These are phyloP conservation scores for Leptodermis oblonga DNA, from an alignment of 257 asterid genomes.

Conservation along the genomic window DNA sequence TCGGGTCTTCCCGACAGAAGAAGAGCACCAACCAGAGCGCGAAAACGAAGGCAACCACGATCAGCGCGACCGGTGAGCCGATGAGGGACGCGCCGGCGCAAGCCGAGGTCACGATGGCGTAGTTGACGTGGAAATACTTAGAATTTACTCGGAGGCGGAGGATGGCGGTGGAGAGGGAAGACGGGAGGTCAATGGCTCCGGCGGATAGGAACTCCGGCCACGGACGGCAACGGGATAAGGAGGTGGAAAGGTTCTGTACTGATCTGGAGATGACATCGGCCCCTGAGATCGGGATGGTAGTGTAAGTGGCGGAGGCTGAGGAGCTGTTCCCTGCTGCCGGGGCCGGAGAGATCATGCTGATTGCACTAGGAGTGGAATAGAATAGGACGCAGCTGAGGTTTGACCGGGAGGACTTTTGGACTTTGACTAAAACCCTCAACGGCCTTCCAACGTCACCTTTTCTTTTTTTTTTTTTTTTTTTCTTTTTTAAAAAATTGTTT, in stretches of 20 bases:
- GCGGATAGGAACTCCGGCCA: conserved; percentile 66
- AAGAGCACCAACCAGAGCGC: conserved; percentile 57
- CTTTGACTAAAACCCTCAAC: conserved; percentile 5
- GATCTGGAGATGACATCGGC: conserved; percentile 58
- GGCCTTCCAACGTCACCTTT: not conserved
- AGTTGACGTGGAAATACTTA: conserved; percentile 56
- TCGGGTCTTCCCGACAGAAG: conserved; percentile 73
- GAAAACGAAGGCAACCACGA: conserved; percentile 36
- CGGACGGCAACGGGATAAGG: conserved; percentile 61
- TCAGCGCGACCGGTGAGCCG: conserved; percentile 46
- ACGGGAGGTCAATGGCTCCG: conserved; percentile 45
- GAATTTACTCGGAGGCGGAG: conserved; percentile 50
- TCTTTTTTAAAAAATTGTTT: too few species aligned
- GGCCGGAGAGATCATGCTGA: conserved; percentile 36
- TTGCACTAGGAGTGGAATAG: conserved; percentile 3
- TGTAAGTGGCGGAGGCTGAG: conserved; percentile 33
- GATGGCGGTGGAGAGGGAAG: conserved; percentile 47
- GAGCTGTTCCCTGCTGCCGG: not conserved
- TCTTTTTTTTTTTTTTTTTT: not conserved
- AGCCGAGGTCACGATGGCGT: conserved; percentile 40
- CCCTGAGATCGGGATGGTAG: conserved; percentile 68
- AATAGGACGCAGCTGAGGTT: not conserved
- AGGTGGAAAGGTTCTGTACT: conserved; percentile 51
- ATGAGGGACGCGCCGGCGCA: conserved; percentile 55
- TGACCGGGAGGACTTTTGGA: not conserved